phyloP scores from a whole-genome alignment of 164 flowering plant genomes.

The Litsea cubeba region DNA sequence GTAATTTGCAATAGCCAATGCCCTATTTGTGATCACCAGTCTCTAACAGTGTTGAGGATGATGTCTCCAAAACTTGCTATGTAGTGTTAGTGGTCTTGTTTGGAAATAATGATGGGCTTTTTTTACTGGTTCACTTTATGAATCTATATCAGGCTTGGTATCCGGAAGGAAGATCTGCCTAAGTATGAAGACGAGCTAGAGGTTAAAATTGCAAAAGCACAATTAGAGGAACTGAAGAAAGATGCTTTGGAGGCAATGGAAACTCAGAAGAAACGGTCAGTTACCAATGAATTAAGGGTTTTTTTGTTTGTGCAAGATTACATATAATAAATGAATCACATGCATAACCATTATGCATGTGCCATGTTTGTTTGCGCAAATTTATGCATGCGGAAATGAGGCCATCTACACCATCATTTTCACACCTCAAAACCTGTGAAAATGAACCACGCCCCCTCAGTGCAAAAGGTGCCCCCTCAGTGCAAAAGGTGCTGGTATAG shows the following conservation, averaged over 20 bases:
- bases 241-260: conserved; percentile 95
- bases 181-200: conserved; percentile 85
- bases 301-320: neutral
- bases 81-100: neutral
- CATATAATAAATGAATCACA: neutral
- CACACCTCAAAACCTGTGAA: too few species aligned
- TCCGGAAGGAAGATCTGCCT: conserved; percentile 74
- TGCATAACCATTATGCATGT: too few species aligned
- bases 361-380: neutral
- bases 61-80: neutral
- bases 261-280: conserved; percentile 83
- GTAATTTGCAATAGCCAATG: neutral
- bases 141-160: conserved; percentile 64
- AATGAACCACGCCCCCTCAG: too few species aligned
- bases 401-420: too few species aligned
- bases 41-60: neutral
- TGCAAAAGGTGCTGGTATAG: too few species aligned
- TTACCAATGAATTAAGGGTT: neutral
- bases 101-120: neutral
- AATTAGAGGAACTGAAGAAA: conserved; percentile 81
- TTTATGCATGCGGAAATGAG: too few species aligned
- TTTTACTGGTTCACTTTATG: neutral
- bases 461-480: too few species aligned
- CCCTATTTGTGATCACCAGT: neutral
- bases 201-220: conserved; percentile 81